These are phyloP conservation scores for Furculomyces boomerangus DNA, from an alignment of 371 early-diverging fungal genomes.

Conservation along the genomic window DNA sequence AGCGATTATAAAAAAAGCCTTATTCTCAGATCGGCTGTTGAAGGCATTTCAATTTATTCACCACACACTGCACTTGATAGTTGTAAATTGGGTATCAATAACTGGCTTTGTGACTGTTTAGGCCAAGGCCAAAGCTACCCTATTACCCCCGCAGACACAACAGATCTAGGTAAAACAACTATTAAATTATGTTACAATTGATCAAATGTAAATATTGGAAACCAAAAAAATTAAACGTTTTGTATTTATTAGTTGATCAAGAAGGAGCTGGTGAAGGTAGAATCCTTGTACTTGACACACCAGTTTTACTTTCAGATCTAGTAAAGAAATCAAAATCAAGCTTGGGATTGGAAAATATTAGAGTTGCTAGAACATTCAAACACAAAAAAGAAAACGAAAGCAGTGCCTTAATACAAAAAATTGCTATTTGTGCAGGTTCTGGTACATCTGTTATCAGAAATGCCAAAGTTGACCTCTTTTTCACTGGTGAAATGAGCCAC, in stretches of 20 bases:
- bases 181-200: not conserved
- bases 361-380: constrained; percentile 44
- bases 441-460: constrained; percentile 42
- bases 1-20: constrained; percentile 59
- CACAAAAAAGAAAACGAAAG: constrained; percentile 18
- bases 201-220: not conserved
- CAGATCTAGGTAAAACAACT: not conserved
- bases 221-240: not conserved
- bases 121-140: constrained; percentile 31
- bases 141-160: constrained; percentile 27
- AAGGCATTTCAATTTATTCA: constrained; percentile 81
- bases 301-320: constrained; percentile 31
- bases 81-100: constrained; percentile 66
- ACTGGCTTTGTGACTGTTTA: constrained; percentile 60
- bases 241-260: constrained; percentile 25
- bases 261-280: constrained; percentile 56
- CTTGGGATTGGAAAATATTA: constrained; percentile 42
- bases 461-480: constrained; percentile 46
- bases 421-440: constrained; percentile 93
- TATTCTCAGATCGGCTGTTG: constrained; percentile 62
- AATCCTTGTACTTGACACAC: constrained; percentile 38
- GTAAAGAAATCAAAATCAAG: constrained; percentile 43
- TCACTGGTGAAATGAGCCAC: constrained; percentile 93
- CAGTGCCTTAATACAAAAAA: constrained; percentile 33
- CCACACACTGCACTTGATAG: constrained; percentile 96